Conservation (phyloP, 2,329 filamentous ascomycete genomes). For the Knoxdaviesia proteae region DNA sequence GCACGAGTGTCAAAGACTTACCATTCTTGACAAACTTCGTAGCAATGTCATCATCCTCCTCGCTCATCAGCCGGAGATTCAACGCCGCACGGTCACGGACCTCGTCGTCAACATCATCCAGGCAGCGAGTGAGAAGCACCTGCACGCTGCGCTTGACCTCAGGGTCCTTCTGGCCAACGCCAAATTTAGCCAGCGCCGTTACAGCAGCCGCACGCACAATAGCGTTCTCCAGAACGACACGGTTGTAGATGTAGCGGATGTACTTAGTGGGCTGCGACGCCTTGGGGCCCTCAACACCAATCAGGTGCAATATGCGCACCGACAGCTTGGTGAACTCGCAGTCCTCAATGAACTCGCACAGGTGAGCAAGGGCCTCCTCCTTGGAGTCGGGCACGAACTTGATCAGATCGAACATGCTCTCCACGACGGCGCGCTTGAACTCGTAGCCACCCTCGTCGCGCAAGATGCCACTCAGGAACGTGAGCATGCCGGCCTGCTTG, state of each 20-base stretch:
- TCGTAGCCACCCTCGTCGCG: slow-evolving; percentile 95
- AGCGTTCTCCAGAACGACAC: slow-evolving; percentile 90
- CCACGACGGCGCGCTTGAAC: slow-evolving; percentile 92
- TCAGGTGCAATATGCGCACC: slow-evolving; percentile 80
- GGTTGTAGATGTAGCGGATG: slow-evolving; percentile 97
- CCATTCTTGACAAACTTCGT: slow-evolving; percentile 82
- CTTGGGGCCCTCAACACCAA: slow-evolving; percentile 86
- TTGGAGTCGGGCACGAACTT: slow-evolving; percentile 89
- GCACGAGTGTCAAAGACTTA: slow-evolving; percentile 17
- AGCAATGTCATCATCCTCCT: slow-evolving; percentile 77
- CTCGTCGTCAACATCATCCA: slow-evolving; percentile 95
- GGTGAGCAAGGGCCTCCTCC: slow-evolving; percentile 68
- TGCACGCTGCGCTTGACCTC: slow-evolving; percentile 93
- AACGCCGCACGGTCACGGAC: slow-evolving; percentile 88
- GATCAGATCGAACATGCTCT: slow-evolving; percentile 98
- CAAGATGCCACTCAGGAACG: slow-evolving; percentile 90
- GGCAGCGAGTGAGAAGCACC: slow-evolving; percentile 75
- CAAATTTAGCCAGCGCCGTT: slow-evolving; percentile 89
- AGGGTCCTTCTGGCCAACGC: slow-evolving; percentile 84
- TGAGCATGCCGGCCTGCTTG: slow-evolving; percentile 95
- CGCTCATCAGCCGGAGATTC: slow-evolving; percentile 78
- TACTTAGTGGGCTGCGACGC: slow-evolving; percentile 95
- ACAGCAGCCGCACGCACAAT: slow-evolving; percentile 89
- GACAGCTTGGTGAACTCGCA: slow-evolving; percentile 98
- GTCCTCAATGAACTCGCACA: slow-evolving; percentile 98